Percentiles rank a stretch among this genome's conserved stretches.
These are phyloP conservation scores for Raddia guianensis DNA, from an alignment of 176 grass and related monocot genomes.

Conservation along the genomic window DNA sequence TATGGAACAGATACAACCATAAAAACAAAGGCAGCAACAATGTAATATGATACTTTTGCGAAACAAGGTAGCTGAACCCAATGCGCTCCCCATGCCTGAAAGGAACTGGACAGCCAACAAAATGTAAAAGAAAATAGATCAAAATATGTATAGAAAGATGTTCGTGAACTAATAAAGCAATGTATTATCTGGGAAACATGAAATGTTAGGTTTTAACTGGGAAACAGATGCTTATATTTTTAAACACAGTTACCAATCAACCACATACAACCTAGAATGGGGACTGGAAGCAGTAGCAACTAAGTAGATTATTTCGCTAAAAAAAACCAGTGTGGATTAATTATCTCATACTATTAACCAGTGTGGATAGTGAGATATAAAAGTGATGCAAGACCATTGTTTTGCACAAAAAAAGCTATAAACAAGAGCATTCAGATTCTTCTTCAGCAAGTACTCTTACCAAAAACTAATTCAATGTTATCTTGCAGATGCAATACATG, in stretches of 20 bases:
- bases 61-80: slow-evolving; percentile 97
- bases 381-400: too few relatives aligned
- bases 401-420: too few relatives aligned
- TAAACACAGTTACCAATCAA: not conserved
- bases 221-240: not conserved
- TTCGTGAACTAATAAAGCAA: not conserved
- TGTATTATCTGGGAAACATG: slow-evolving; percentile 20
- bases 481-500: too few relatives aligned
- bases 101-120: slow-evolving; percentile 63
- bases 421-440: too few relatives aligned
- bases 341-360: not conserved
- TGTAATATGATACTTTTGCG: slow-evolving; percentile 98
- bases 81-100: slow-evolving; percentile 99
- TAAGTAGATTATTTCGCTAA: too few relatives aligned
- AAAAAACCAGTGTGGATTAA: not conserved
- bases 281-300: not conserved
- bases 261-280: not conserved
- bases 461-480: too few relatives aligned
- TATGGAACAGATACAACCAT: slow-evolving; percentile 81
- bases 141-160: slow-evolving; percentile 5
- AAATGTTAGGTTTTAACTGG: slow-evolving; percentile 18
- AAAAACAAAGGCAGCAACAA: slow-evolving; percentile 98
- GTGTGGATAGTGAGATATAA: too few relatives aligned
- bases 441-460: too few relatives aligned
- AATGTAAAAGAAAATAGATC: slow-evolving; percentile 35